Evolutionary conservation across 345 rosid species (phyloP), one percentile per base, ranked within the genome.

Genomic region (Moringa oleifera): DNA sequence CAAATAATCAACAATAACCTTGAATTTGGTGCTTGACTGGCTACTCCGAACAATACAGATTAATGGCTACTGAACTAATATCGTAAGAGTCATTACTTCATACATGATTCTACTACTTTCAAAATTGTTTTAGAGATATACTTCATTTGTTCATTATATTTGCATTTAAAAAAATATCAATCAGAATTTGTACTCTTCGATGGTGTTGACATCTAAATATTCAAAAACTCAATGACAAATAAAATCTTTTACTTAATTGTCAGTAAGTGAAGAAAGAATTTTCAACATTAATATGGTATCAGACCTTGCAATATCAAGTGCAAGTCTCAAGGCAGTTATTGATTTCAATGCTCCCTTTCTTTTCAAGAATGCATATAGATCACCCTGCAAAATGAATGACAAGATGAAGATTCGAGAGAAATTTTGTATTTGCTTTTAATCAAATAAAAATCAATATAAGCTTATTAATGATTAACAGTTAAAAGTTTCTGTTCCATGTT

Each of bases 281-380:
- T 4, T 15, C 47, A 28, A 28, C 61, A 46, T 53, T 23, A 36
- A 56, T 64, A 51, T 7, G 57, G 45, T n/a, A 53, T 52, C 72
- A 41, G 12, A 90, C 99, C 99, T 86, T 61, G 99, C 96, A 73
- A 94, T 94, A 77, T 94, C 97, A 73, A 94, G 97, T 3, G 96
- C 97, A 7, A 86, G 82, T 67, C 73, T 77, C 73, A 94, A 81
- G 63, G 96, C 95, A 56, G 45, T 71, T 12, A 68, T 59, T 23
- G 89, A 81, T 70, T 63, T 81, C 59, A 88, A 23, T 49, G 90
- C 84, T 73, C 87, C 85, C 79, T 79, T 86, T 36, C 67, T 71
- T 67, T 76, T 81, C 68, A 90, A 75, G 77, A 70, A 80, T 25
- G 60, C 83, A 67, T 80, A 68, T 46, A 94, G 81, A 78, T 90